phyloP scores from a whole-genome alignment of 139 green algal species.

The Chlorella sp. region DNA sequence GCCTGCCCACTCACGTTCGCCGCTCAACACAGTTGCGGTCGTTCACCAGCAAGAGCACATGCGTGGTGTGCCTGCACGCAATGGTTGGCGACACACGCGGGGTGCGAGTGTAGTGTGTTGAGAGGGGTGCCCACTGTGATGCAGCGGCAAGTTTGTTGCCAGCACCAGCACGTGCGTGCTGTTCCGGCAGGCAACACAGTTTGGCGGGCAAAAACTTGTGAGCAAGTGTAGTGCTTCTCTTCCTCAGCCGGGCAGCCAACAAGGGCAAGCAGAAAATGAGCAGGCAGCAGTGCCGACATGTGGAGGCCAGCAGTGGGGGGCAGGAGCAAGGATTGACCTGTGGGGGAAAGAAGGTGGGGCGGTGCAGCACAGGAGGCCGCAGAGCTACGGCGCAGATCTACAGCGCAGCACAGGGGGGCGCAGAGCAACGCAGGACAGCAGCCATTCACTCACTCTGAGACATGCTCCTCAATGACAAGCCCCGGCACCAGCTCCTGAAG shows the following conservation, averaged over 20 bases:
- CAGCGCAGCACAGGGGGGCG: no score
- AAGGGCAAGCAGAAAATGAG: background rate
- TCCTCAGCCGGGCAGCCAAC: no score
- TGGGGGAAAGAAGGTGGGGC: background rate
- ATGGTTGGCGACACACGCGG: background rate
- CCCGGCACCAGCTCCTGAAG: background rate
- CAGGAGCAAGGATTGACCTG: background rate
- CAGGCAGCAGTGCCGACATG: background rate
- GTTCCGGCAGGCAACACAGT: no score
- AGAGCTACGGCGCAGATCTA: background rate
- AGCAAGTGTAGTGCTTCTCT: no score
- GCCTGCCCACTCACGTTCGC: background rate
- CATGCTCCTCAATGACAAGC: background rate
- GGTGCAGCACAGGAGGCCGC: background rate
- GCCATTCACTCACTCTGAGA: constrained; percentile 16
- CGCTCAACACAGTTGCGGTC: background rate
- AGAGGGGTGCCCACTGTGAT: no score
- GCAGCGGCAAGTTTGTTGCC: no score
- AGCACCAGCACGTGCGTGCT: no score
- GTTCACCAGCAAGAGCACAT: constrained; percentile 39
- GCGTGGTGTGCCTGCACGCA: constrained; percentile 37
- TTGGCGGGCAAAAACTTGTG: no score
- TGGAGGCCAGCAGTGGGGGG: background rate
- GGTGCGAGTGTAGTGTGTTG: background rate
- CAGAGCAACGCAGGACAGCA: background rate